Conservation (phyloP, 2,329 filamentous ascomycete species). For the Aspergillus puulaauensis region DNA sequence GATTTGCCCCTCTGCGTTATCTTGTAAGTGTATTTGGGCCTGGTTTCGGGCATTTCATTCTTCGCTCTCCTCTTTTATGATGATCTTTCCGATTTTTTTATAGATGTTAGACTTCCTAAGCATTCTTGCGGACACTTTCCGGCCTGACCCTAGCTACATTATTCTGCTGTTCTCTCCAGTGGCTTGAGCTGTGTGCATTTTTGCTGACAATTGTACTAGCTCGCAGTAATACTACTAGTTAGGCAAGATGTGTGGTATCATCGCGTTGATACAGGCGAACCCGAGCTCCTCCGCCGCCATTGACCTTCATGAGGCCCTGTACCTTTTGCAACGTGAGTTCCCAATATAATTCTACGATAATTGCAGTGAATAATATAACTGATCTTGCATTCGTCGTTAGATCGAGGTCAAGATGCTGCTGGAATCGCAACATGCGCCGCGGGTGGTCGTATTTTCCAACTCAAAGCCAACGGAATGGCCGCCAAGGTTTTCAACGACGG, state of each 20-base stretch:
- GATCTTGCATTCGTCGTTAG: conserved; percentile 27
- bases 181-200: conserved; percentile 6
- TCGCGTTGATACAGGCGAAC: conserved; percentile 61
- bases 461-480: conserved; percentile 88
- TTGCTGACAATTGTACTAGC: conserved; percentile 19
- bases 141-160: conserved; percentile 25
- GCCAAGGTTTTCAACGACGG: conserved; percentile 83
- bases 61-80: conserved; percentile 24
- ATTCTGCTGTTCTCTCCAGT: conserved; percentile 12
- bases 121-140: conserved; percentile 43
- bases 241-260: conserved; percentile 61
- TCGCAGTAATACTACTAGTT: conserved; percentile 21
- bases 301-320: conserved; percentile 70
- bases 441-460: conserved; percentile 80
- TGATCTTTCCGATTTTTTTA: conserved; percentile 43
- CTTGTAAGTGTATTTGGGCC: conserved; percentile 21
- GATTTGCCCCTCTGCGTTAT: conserved; percentile 9
- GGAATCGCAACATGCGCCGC: conserved; percentile 75
- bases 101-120: conserved; percentile 53
- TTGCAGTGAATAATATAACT: conserved; percentile 15
- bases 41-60: conserved; percentile 4
- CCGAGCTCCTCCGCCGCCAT: conserved; percentile 54
- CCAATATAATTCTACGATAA: not conserved
- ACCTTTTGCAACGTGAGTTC: conserved; percentile 61
- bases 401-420: conserved; percentile 83